A percentile compares a stretch with the other conserved stretches of the same genome.
Evolutionary conservation across 2,329 filamentous ascomycete genomes (phyloP).

Genomic region (Cercospora canescens): DNA sequence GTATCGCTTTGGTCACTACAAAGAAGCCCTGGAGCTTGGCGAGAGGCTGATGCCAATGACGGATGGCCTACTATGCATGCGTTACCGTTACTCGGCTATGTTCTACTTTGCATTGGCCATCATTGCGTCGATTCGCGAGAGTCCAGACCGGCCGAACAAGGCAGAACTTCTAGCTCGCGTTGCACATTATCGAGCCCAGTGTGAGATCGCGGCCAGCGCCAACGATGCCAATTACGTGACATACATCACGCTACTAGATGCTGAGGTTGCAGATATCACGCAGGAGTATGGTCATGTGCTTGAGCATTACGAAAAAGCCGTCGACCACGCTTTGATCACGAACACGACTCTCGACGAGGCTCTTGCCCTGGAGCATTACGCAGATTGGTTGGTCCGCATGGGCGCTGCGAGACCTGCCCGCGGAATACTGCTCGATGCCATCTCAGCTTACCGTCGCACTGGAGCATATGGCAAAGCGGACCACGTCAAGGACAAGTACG

Average conservation of each 20-base stretch:
- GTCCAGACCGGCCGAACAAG: slow-evolving; percentile 7
- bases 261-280: slow-evolving; percentile 62
- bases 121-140: slow-evolving; percentile 42
- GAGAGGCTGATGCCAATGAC: slow-evolving; percentile 43
- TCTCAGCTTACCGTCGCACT: slow-evolving; percentile 67
- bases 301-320: slow-evolving; percentile 65
- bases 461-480: slow-evolving; percentile 69
- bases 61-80: slow-evolving; percentile 46
- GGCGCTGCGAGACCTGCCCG: slow-evolving; percentile 68
- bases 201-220: slow-evolving; percentile 64
- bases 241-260: slow-evolving; percentile 68
- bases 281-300: slow-evolving; percentile 55
- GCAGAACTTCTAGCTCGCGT: slow-evolving; percentile 56
- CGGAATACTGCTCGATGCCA: slow-evolving; percentile 66
- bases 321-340: slow-evolving; percentile 71
- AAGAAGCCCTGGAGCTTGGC: slow-evolving; percentile 45
- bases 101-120: slow-evolving; percentile 48
- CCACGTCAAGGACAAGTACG: slow-evolving; percentile 67
- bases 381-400: slow-evolving; percentile 66
- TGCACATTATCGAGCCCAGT: slow-evolving; percentile 57
- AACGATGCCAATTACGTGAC: slow-evolving; percentile 70
- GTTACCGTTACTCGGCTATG: slow-evolving; percentile 43
- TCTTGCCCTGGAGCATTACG: slow-evolving; percentile 71
- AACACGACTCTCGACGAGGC: slow-evolving; percentile 71
- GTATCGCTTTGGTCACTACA: slow-evolving; percentile 45